These are phyloP conservation scores for Stachybotrys chlorohalonatus DNA, from an alignment of 2,329 filamentous ascomycete genomes.

Conservation along the genomic window DNA sequence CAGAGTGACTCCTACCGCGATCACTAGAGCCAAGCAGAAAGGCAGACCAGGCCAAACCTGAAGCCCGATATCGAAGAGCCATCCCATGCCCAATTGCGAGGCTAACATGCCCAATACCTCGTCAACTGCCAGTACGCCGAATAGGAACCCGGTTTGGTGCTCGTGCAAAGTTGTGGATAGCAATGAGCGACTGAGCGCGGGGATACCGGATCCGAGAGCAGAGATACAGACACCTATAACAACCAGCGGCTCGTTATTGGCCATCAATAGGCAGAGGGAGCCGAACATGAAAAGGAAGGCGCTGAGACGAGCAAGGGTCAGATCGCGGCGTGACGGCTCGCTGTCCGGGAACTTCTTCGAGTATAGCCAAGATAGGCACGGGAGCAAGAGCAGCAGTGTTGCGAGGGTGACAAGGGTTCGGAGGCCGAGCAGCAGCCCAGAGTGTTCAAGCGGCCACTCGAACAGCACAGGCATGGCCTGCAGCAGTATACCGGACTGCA, in stretches of 20 bases:
- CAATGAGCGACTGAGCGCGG: constrained; percentile 15
- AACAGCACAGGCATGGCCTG: constrained; percentile 17
- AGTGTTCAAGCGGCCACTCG: constrained; percentile 10
- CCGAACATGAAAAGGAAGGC: constrained; percentile 12
- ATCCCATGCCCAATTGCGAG: constrained; percentile 10
- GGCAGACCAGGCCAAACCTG: constrained; percentile 13
- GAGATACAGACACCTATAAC: constrained; percentile 11
- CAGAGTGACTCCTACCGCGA: neutral
- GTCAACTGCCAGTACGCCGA: constrained; percentile 14
- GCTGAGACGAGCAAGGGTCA: constrained; percentile 9
- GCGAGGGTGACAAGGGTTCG: constrained; percentile 11
- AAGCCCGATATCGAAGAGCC: constrained; percentile 14
- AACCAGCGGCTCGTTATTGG: constrained; percentile 9
- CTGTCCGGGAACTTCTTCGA: constrained; percentile 2
- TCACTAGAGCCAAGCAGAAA: constrained; percentile 9
- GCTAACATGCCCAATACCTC: constrained; percentile 13
- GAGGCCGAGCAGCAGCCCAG: constrained; percentile 13
- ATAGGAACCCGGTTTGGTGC: constrained; percentile 10
- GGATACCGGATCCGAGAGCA: constrained; percentile 14
- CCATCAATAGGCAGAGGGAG: constrained; percentile 12
- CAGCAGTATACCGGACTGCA: constrained; percentile 12
- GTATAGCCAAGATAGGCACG: constrained; percentile 6
- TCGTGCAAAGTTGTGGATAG: constrained; percentile 7
- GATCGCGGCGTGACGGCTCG: constrained; percentile 5
- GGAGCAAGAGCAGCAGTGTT: constrained; percentile 12